Percentiles rank a stretch among this genome's conserved stretches.
These are phyloP conservation scores for Epichloe glyceriae DNA, from an alignment of 2,329 filamentous ascomycete genomes.

Conservation along the genomic window DNA sequence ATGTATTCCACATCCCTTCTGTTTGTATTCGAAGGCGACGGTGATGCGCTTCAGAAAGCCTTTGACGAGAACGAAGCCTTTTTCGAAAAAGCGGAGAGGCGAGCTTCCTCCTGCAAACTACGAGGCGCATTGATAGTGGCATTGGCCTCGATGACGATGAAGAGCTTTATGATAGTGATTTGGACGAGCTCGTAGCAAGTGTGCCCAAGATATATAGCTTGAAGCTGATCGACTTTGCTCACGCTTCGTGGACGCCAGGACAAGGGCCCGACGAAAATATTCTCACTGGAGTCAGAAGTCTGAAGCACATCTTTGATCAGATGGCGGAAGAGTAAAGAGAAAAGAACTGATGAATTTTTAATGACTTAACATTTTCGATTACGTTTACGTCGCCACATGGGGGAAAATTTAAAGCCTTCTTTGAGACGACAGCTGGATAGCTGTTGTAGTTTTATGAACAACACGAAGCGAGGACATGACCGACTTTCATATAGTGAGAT, in stretches of 20 bases:
- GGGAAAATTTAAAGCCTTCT: neutral
- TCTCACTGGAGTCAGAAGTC: slow-evolving; percentile 58
- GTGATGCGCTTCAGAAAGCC: slow-evolving; percentile 35
- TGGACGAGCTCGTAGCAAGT: slow-evolving; percentile 29
- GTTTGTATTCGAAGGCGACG: slow-evolving; percentile 53
- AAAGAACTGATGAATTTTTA: neutral
- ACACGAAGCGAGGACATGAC: neutral
- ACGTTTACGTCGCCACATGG: neutral
- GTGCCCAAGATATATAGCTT: slow-evolving; percentile 60
- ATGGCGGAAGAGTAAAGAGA: slow-evolving; percentile 29
- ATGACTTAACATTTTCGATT: neutral
- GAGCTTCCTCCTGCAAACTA: slow-evolving; percentile 17
- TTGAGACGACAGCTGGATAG: neutral
- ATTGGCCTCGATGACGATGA: slow-evolving; percentile 35
- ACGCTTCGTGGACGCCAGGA: slow-evolving; percentile 72
- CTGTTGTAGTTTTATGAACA: neutral
- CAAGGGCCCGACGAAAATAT: slow-evolving; percentile 77
- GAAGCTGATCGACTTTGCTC: slow-evolving; percentile 94
- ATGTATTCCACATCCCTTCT: slow-evolving; percentile 53
- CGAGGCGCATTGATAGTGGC: slow-evolving; percentile 41
- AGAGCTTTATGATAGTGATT: slow-evolving; percentile 29
- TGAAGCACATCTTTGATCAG: slow-evolving; percentile 58
- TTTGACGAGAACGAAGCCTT: slow-evolving; percentile 41
- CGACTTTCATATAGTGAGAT: slow-evolving; percentile 1
- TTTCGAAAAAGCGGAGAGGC: slow-evolving; percentile 36